Conservation (phyloP, 208 protist genomes). For the Leishmania gerbilli region DNA sequence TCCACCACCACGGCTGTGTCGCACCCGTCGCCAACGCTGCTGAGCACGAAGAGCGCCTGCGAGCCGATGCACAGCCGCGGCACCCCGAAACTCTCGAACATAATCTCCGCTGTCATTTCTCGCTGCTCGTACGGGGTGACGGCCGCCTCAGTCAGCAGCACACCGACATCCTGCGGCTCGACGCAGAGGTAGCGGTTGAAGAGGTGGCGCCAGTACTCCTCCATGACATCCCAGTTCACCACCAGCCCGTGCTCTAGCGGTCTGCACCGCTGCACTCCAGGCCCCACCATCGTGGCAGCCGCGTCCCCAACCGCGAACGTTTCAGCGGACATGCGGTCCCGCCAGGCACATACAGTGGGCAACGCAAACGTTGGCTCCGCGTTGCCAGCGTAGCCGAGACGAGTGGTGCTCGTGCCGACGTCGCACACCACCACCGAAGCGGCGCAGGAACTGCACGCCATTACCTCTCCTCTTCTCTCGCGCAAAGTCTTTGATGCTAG, state of each 20-base stretch:
- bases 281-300: conserved; percentile 48
- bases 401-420: conserved; percentile 98
- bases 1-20: conserved; percentile 96
- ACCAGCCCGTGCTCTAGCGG: conserved; percentile 93
- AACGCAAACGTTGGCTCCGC: conserved; percentile 94
- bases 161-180: conserved; percentile 97
- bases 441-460: background rate
- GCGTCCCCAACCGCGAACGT: conserved; percentile 97
- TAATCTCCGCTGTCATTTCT: conserved; percentile 98
- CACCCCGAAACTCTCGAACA: conserved; percentile 99
- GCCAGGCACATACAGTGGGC: conserved; percentile 72
- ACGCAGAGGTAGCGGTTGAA: conserved; percentile 98
- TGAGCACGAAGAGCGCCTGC: conserved; percentile 96
- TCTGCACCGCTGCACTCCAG: conserved; percentile 1
- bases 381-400: conserved; percentile 99
- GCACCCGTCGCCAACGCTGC: conserved; percentile 59
- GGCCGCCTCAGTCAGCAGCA: conserved; percentile 98
- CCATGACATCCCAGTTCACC: conserved; percentile 97
- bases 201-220: conserved; percentile 97
- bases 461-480: background rate
- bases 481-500: background rate
- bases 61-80: conserved; percentile 97
- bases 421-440: conserved; percentile 97
- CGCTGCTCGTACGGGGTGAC: conserved; percentile 97
- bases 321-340: conserved; percentile 72